A percentile compares a stretch with the other conserved stretches of the same genome.
Evolutionary conservation across 2,329 filamentous ascomycete genomes (phyloP).

Genomic region (Neocatenulostroma microsporum): DNA sequence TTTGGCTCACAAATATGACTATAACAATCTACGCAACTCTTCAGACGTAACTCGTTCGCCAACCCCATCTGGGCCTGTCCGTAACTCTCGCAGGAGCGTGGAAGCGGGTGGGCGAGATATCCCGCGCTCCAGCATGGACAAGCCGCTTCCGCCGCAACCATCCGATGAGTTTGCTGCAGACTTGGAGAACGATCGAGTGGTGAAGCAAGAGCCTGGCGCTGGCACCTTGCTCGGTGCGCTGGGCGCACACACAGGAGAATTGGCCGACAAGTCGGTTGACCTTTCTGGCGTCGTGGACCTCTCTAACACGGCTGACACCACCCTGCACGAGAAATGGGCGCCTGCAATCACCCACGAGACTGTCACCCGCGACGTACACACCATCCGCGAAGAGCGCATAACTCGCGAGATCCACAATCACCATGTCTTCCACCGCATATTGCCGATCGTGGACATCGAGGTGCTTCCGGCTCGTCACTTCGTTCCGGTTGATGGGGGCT

Average conservation of each 20-base stretch:
- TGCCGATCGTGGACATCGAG: conserved; percentile 48
- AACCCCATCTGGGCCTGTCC: not conserved
- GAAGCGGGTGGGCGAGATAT: conserved; percentile 1
- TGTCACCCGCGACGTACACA: conserved; percentile 37
- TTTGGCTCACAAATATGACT: conserved; percentile 9
- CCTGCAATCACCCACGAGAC: conserved; percentile 45
- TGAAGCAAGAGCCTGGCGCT: not conserved
- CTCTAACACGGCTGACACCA: conserved; percentile 32
- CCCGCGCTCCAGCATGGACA: conserved; percentile 15
- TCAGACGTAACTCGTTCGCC: not conserved
- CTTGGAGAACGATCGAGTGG: conserved; percentile 5
- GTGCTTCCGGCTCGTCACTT: conserved; percentile 48
- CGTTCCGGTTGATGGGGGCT: conserved; percentile 31
- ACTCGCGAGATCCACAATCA: conserved; percentile 49
- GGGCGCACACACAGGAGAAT: conserved; percentile 9
- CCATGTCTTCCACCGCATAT: conserved; percentile 45
- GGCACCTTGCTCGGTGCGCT: not conserved
- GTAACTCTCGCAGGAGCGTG: not conserved
- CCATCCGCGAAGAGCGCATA: conserved; percentile 42
- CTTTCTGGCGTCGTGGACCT: conserved; percentile 29
- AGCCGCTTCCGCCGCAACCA: conserved; percentile 19
- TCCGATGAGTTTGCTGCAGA: conserved; percentile 7
- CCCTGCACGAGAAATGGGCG: conserved; percentile 31
- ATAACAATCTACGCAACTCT: conserved; percentile 6
- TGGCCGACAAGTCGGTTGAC: conserved; percentile 9